Percentiles rank a stretch among this genome's conserved stretches.
Conservation (phyloP, 2,329 filamentous ascomycete genomes). For the Curvularia hawaiiensis region DNA sequence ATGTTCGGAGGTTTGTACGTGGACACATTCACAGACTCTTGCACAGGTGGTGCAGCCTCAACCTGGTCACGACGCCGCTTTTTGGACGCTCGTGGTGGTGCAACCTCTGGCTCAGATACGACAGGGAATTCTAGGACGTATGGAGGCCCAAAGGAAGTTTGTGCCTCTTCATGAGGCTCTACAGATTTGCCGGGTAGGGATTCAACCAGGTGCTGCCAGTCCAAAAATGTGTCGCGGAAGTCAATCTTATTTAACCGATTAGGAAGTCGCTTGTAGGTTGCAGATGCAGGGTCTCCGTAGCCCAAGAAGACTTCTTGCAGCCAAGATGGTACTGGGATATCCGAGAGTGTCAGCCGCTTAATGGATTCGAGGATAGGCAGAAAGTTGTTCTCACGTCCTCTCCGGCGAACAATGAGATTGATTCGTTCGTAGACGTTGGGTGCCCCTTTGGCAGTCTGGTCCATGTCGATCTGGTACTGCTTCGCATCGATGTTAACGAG, state of each 20-base stretch:
- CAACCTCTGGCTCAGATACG: conserved; percentile 48
- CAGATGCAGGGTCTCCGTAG: conserved; percentile 89
- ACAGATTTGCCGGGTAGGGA: conserved; percentile 87
- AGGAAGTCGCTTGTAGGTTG: conserved; percentile 80
- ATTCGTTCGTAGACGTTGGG: conserved; percentile 81
- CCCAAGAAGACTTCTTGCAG: conserved; percentile 97
- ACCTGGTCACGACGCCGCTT: conserved; percentile 82
- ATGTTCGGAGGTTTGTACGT: conserved; percentile 89
- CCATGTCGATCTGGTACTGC: conserved; percentile 78
- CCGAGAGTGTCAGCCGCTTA: conserved; percentile 80
- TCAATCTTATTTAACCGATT: conserved; percentile 81
- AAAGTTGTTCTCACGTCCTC: conserved; percentile 95
- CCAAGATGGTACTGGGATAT: conserved; percentile 87
- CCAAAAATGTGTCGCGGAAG: conserved; percentile 90
- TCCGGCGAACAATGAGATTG: conserved; percentile 83
- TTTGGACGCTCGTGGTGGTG: conserved; percentile 69
- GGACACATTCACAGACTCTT: conserved; percentile 73
- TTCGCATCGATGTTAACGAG: conserved; percentile 80
- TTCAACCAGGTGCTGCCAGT: conserved; percentile 93
- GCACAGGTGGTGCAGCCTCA: conserved; percentile 64
- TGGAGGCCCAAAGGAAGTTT: conserved; percentile 80
- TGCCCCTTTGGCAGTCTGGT: conserved; percentile 68
- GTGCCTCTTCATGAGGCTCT: conserved; percentile 74
- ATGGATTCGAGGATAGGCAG: conserved; percentile 92
- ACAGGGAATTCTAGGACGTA: conserved; percentile 75